Evolutionary conservation across 2,329 filamentous ascomycete genomes (phyloP).

Genomic region (Cladophialophora psammophila): DNA sequence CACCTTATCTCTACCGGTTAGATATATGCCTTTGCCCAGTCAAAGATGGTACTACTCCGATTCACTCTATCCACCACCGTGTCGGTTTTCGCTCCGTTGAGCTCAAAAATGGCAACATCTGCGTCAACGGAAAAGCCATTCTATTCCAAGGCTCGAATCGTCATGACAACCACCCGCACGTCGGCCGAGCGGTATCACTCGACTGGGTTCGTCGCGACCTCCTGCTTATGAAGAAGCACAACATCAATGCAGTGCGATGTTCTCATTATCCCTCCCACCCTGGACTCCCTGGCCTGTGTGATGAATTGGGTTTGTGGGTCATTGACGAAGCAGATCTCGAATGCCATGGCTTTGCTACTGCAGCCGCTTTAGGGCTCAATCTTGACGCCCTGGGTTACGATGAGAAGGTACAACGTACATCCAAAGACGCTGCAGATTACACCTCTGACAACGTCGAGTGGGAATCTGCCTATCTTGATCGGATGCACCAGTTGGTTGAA

Average conservation of each 20-base stretch:
- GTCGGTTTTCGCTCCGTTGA: slow-evolving; percentile 72
- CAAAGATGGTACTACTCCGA: slow-evolving; percentile 44
- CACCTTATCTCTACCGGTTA: slow-evolving; percentile 39
- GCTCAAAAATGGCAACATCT: slow-evolving; percentile 56
- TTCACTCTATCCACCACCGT: slow-evolving; percentile 54
- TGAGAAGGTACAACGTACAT: slow-evolving; percentile 23
- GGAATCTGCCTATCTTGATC: slow-evolving; percentile 71
- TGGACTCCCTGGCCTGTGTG: slow-evolving; percentile 43
- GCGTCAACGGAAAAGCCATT: slow-evolving; percentile 68
- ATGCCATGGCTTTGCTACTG: slow-evolving; percentile 46
- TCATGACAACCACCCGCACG: slow-evolving; percentile 72
- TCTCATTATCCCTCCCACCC: slow-evolving; percentile 70
- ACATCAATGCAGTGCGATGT: slow-evolving; percentile 73
- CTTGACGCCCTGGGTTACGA: slow-evolving; percentile 22
- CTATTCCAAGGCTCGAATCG: slow-evolving; percentile 71
- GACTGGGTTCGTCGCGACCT: slow-evolving; percentile 69
- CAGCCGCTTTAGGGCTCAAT: not conserved
- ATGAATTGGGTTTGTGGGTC: slow-evolving; percentile 49
- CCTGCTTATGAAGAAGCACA: slow-evolving; percentile 72
- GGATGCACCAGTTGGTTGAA: slow-evolving; percentile 68
- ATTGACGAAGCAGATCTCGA: slow-evolving; percentile 50
- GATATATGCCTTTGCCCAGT: slow-evolving; percentile 5
- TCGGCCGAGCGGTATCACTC: slow-evolving; percentile 68
- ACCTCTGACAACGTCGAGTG: slow-evolving; percentile 46
- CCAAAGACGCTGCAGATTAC: slow-evolving; percentile 40